Evolutionary conservation across 257 asterid genomes (phyloP).

Genomic region (Penstemon davidsonii): DNA sequence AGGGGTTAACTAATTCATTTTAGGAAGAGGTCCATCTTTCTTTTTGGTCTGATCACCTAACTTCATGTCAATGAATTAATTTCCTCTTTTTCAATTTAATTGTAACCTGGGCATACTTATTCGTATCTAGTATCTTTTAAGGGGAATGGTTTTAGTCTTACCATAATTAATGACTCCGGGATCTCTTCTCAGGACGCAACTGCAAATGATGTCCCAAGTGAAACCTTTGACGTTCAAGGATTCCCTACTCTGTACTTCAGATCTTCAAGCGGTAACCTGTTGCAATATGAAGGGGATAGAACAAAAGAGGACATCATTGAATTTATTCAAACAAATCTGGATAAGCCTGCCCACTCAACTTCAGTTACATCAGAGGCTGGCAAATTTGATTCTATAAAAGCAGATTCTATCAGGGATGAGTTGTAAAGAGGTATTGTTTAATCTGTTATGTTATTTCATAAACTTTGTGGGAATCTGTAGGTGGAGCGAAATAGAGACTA

Average conservation of each 20-base stretch:
- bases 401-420: conserved; percentile 60
- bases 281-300: conserved; percentile 55
- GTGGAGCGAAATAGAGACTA: background rate
- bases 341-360: conserved; percentile 37
- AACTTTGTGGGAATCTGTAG: background rate
- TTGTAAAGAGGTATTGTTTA: conserved; percentile 42
- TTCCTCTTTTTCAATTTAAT: no score
- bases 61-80: no score
- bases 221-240: conserved; percentile 60
- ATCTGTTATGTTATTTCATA: background rate
- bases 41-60: no score
- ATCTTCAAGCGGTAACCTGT: conserved; percentile 58
- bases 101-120: no score
- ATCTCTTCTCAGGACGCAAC: conserved; percentile 63
- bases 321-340: conserved; percentile 53
- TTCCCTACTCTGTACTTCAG: conserved; percentile 78
- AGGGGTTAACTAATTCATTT: no score
- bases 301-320: conserved; percentile 68
- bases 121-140: background rate
- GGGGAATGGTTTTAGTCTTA: background rate
- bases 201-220: conserved; percentile 66
- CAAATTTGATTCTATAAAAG: conserved; percentile 30
- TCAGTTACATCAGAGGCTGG: conserved; percentile 30
- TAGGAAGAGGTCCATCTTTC: no score
- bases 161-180: background rate